These are phyloP conservation scores for Ogataea paraovalis DNA, from an alignment of 805 yeast species.

Conservation along the genomic window DNA sequence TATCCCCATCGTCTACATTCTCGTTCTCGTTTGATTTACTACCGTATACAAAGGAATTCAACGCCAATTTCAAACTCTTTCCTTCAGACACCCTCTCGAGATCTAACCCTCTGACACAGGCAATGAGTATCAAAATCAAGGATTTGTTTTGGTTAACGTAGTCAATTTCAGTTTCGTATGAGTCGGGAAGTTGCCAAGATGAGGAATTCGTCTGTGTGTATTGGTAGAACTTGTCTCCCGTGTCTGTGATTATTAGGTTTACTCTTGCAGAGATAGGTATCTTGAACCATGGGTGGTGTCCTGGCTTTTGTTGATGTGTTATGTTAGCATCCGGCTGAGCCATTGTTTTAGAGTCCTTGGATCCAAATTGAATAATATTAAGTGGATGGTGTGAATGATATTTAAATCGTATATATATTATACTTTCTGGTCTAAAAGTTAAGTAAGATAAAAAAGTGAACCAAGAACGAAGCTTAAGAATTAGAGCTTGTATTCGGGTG, in stretches of 20 bases:
- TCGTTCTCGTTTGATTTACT: too few species aligned
- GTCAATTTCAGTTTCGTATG: neutral
- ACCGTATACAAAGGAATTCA: slow-evolving; percentile 10
- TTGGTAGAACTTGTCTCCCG: slow-evolving; percentile 24
- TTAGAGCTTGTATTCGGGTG: too few species aligned
- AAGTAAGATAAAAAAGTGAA: too few species aligned
- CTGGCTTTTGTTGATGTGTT: too few species aligned
- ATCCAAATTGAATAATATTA: too few species aligned
- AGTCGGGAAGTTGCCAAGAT: slow-evolving; percentile 23
- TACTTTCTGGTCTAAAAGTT: too few species aligned
- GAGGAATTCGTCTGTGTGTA: slow-evolving; percentile 10
- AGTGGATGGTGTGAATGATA: too few species aligned
- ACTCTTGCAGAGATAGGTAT: slow-evolving; percentile 17
- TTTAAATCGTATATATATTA: too few species aligned
- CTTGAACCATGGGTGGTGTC: slow-evolving; percentile 11
- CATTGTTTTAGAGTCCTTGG: too few species aligned
- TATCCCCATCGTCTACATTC: too few species aligned
- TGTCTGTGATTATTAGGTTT: slow-evolving; percentile 19
- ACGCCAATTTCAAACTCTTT: neutral
- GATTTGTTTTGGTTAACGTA: neutral
- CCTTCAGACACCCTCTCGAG: neutral
- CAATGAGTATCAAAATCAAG: neutral
- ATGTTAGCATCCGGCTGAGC: too few species aligned
- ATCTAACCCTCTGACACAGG: neutral
- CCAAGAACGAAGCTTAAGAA: too few species aligned